Evolutionary conservation across 2,329 filamentous ascomycete species (phyloP), one percentile per base, ranked within the genome.

Genomic region (Fusarium papillatum): DNA sequence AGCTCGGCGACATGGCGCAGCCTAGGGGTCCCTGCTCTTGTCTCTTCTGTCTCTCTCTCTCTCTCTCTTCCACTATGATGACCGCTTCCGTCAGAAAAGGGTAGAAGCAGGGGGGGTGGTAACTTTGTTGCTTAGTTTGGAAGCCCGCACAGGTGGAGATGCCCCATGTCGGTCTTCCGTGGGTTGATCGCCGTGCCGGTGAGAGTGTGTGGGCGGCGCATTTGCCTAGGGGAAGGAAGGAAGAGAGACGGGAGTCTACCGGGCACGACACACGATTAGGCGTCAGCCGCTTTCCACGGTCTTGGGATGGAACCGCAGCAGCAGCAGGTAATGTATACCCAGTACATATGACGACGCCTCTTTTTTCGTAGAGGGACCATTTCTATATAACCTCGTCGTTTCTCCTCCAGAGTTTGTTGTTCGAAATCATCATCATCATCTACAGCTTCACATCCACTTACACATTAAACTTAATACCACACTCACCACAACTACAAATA

Each of bases 1-100:
- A 76, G 74, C 74, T 76, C 71, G 71, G 36, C 74, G 74, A 75
- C 74, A 77, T 70, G 74, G 74, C 74, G 74, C 74, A 77, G 74
- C 68, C 68, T 70, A 55, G 22, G 24, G 10, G 38, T 31, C 39
- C 64, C 43, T 29, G 36, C 59, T 61, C 36, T 61, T 14, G 16
- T 34, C 11, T 57, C 24, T 34, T n/a, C 19, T 34, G 17, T 61
- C 41, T 61, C 46, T 31, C 53, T 34, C 31, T 34, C 31, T 13
- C 31, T 34, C 31, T 34, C 16, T 39, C 24, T 53, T 10, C 36
- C 36, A 38, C 36, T 38, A 16, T 72, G 53, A 72, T 73, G 69
- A 69, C 64, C 66, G 70, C 70, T 73, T 64, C 60, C 59, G 61
- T 67, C 57, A 65, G 59, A 71, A 48, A 34, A 29, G 53, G 26